Percentiles rank a stretch among this genome's conserved stretches.
Conservation (phyloP, 2,329 filamentous ascomycete species). For the Davidsoniella australis region DNA sequence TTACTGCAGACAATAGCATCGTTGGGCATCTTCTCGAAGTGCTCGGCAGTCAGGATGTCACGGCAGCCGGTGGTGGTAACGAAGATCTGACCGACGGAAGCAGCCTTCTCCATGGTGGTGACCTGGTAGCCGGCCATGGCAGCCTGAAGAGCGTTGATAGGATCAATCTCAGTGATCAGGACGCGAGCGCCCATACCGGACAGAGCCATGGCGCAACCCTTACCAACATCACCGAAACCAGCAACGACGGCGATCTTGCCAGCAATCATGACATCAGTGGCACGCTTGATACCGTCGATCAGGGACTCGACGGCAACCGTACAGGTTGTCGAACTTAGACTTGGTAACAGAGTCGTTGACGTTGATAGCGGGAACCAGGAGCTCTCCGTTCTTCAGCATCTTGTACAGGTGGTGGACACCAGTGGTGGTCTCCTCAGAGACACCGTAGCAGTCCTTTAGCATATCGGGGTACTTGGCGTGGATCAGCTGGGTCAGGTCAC, state of each 20-base stretch:
- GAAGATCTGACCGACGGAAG: slow-evolving; percentile 81
- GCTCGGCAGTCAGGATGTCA: slow-evolving; percentile 80
- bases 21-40: slow-evolving; percentile 94
- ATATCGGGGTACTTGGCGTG: slow-evolving; percentile 97
- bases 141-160: slow-evolving; percentile 98
- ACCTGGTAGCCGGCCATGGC: slow-evolving; percentile 96
- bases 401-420: slow-evolving; percentile 98
- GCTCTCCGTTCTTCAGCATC: slow-evolving; percentile 82
- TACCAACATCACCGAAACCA: slow-evolving; percentile 97
- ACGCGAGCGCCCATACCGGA: slow-evolving; percentile 95
- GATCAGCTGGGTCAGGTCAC: slow-evolving; percentile 88
- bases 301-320: slow-evolving; percentile 98
- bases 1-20: slow-evolving; percentile 96
- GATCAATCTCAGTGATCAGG: slow-evolving; percentile 90
- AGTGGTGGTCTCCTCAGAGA: slow-evolving; percentile 98
- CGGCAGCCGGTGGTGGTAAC: slow-evolving; percentile 98
- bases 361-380: slow-evolving; percentile 92
- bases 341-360: slow-evolving; percentile 99
- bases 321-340: slow-evolving; percentile 99
- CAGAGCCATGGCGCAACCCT: slow-evolving; percentile 92
- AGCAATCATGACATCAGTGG: slow-evolving; percentile 99
- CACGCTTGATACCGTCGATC: slow-evolving; percentile 98
- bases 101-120: slow-evolving; percentile 94
- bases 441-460: slow-evolving; percentile 95
- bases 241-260: slow-evolving; percentile 97